Base-by-base conservation (phyloP, 2,329 filamentous ascomycete species). In the Sporothrix variecibatus region DNA sequence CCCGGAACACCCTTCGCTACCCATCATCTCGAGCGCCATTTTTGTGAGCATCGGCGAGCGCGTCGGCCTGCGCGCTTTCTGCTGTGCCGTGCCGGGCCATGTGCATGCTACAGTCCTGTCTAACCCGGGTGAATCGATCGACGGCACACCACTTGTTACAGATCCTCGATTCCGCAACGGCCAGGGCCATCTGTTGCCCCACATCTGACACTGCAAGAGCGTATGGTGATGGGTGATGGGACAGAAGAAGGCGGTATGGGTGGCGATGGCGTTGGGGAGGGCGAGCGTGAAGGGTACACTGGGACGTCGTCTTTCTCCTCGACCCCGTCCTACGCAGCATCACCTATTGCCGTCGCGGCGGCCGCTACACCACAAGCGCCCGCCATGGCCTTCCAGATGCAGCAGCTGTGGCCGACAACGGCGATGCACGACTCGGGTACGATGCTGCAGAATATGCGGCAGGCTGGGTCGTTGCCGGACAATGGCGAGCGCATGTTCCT, bases 11-110 rank as follows among this genome's bases (percentile, higher is more conserved):
- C 91, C 93, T 38, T 95, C 94, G 1, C 86, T 98, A 9, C 96
- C 95, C 1, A 87, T 98, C 70, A 92, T 98, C 75, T 96, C 94
- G 1, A 92, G 92, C 73, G 92, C 92, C 75, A 97, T 98, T 76
- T 99, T 92, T 82, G 96, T 93, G 79, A 91, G 90, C 74, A 82
- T 98, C 20, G 95, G 94, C 0, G 87, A 89, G 72, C 88, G 92
- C 51, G 81, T 98, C 15, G 93, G 92, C 1, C 82, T 99, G 65
- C 87, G 92, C 77, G 94, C 95, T 0, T 89, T 90, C 46, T 94
- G 93, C 72, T 95, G 93, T 78, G 91, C 92, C 60, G 93, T 95
- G 79, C 94, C 95, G 3, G 93, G 90, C 76, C 94, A 98, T 80
- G 93, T 97, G 17, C 92, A 97, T 80, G 93, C 90, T 23, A 90